Percentiles rank a stretch among this genome's conserved stretches.
Conservation (phyloP, 2,329 filamentous ascomycete genomes). For the Claviceps citrina region DNA sequence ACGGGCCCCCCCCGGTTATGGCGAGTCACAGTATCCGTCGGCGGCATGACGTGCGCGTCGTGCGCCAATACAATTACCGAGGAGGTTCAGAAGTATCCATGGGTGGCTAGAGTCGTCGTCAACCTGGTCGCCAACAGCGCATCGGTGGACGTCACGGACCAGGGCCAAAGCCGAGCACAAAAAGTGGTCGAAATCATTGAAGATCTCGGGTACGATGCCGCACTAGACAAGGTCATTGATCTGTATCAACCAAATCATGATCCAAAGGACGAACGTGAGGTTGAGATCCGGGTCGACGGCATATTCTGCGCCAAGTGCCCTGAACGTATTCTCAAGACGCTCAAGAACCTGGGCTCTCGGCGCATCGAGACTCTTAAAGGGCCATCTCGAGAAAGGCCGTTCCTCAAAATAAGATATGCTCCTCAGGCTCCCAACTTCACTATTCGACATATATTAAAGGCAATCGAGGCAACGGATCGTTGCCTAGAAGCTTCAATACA, state of each 20-base stretch:
- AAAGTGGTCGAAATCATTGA: constrained; percentile 35
- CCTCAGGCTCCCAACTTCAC: constrained; percentile 56
- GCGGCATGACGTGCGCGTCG: constrained; percentile 59
- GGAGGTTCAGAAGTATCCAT: constrained; percentile 39
- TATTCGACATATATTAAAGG: constrained; percentile 54
- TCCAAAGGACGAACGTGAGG: constrained; percentile 30
- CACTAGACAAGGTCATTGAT: constrained; percentile 34
- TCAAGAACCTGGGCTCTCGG: constrained; percentile 35
- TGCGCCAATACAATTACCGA: constrained; percentile 49
- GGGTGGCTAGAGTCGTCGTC: constrained; percentile 42
- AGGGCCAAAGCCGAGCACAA: constrained; percentile 16
- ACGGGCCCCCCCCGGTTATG: constrained; percentile 17
- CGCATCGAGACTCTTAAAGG: constrained; percentile 36
- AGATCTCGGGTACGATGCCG: constrained; percentile 50
- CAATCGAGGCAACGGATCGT: constrained; percentile 50
- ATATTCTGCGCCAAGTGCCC: constrained; percentile 65
- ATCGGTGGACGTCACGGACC: constrained; percentile 34
- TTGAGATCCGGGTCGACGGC: constrained; percentile 52
- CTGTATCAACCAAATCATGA: constrained; percentile 26
- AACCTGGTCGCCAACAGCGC: constrained; percentile 56
- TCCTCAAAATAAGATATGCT: constrained; percentile 55
- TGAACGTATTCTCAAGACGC: constrained; percentile 35
- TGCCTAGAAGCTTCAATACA: constrained; percentile 55
- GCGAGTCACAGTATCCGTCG: constrained; percentile 42
- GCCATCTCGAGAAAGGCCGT: constrained; percentile 45